Conservation (phyloP, 768 basidiomycete species). For the Pisolithus albus region DNA sequence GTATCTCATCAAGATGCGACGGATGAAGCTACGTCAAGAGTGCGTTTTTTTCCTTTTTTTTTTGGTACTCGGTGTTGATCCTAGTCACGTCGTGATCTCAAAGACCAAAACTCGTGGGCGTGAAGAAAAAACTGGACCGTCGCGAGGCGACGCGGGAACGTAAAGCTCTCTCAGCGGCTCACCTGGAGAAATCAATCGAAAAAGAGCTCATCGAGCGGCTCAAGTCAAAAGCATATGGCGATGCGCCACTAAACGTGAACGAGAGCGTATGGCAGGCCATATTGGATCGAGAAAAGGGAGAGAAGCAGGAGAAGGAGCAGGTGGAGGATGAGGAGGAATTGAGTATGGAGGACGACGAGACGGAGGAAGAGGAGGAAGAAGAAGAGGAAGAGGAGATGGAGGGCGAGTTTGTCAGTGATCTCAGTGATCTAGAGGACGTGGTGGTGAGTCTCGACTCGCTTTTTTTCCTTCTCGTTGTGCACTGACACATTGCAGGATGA, state of each 20-base stretch:
- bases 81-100: neutral
- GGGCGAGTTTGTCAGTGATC: conserved; percentile 52
- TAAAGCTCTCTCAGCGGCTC: conserved; percentile 93
- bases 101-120: conserved; percentile 88
- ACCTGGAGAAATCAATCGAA: conserved; percentile 90
- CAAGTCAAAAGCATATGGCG: conserved; percentile 95
- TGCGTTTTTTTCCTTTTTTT: conserved; percentile 31
- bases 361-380: conserved; percentile 48
- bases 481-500: conserved; percentile 22
- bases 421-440: conserved; percentile 55
- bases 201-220: conserved; percentile 94
- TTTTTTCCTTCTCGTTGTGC: conserved; percentile 13
- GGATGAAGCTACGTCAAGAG: conserved; percentile 84
- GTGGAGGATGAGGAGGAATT: conserved; percentile 39
- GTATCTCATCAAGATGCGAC: conserved; percentile 97
- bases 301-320: conserved; percentile 25
- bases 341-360: conserved; percentile 49
- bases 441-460: conserved; percentile 37
- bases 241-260: conserved; percentile 95
- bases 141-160: conserved; percentile 89
- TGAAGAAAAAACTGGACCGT: conserved; percentile 96
- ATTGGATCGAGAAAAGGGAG: conserved; percentile 69
- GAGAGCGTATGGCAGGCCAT: conserved; percentile 94
- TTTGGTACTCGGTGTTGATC: neutral
- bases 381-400: conserved; percentile 48